Evolutionary conservation across 352 stramenopile genomes (phyloP), one percentile per base, ranked within the genome.

Genomic region (Pythium pectinolyticum): DNA sequence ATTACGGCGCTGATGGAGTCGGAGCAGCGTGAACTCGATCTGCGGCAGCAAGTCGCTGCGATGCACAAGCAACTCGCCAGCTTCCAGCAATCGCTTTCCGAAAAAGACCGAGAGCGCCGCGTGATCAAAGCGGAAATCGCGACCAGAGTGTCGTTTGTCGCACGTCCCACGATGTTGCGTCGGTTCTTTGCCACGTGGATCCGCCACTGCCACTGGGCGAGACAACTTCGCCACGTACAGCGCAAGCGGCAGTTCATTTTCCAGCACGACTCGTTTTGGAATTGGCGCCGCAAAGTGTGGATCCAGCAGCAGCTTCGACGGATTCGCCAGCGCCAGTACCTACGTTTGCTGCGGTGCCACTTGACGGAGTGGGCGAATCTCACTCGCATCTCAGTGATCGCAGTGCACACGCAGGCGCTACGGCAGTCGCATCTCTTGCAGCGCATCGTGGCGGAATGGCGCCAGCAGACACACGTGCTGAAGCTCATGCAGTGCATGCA

Each of bases 1-100:
- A 86, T 93, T 22, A 72, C 77, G 17, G 82, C 82, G 9, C 55
- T 93, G 22, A 93, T 93, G 74, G 77, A 86, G 57, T 91, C 80
- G 0, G 84, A 93, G 56, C 84, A 91, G 28, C 75, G 82, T 19
- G 84, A 93, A 47, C 60, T 93, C 0, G 79, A 91, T 30, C 61
- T 93, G 4, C 73, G 78, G 12, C 86, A 80, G 17, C 77, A 84
- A 30, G 30, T 93, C 2, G 60, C 48, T 5, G 39, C 24, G 5
- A 72, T 88, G 62, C 71, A 79, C 28, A 72, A 67, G 15, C 82
- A 88, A 43, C 45, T 91, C 19, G 40, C 53, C 5, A 69, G 70
- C 12, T 80, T 80, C 46, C 76, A 88, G 58, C 69, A 62, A 53
- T 66, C 62, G 5, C 41, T 89, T 19, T 48, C 56, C 0, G 66